These are phyloP conservation scores for Solanum chacoense DNA, from an alignment of 305 asterid genomes.

Conservation along the genomic window DNA sequence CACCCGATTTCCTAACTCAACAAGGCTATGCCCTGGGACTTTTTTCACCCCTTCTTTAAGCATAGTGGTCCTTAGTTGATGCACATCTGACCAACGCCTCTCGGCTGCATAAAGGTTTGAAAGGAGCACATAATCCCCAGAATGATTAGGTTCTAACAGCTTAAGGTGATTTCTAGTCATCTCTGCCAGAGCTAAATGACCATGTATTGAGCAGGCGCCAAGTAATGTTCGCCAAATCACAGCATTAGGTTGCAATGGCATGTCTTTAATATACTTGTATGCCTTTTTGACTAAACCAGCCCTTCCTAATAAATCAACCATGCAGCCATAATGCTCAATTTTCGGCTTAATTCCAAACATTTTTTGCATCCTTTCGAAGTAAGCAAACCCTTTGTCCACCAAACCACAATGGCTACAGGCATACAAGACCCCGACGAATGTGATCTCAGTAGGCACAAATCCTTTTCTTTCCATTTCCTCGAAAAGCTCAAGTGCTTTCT, in stretches of 20 bases:
- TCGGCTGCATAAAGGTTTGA: slow-evolving; percentile 81
- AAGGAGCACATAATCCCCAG: slow-evolving; percentile 77
- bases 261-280: slow-evolving; percentile 43
- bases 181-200: slow-evolving; percentile 49
- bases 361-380: slow-evolving; percentile 54
- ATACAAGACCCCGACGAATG: slow-evolving; percentile 73
- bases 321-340: slow-evolving; percentile 82
- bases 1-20: slow-evolving; percentile 56
- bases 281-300: slow-evolving; percentile 71
- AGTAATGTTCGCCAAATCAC: slow-evolving; percentile 87
- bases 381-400: slow-evolving; percentile 63
- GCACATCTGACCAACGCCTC: slow-evolving; percentile 73
- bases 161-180: slow-evolving; percentile 42
- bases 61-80: slow-evolving; percentile 49
- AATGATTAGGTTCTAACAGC: slow-evolving; percentile 60
- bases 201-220: slow-evolving; percentile 57
- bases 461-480: slow-evolving; percentile 45
- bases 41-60: slow-evolving; percentile 65
- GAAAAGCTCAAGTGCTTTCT: slow-evolving; percentile 55
- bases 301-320: slow-evolving; percentile 79
- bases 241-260: slow-evolving; percentile 69
- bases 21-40: slow-evolving; percentile 75
- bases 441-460: slow-evolving; percentile 53
- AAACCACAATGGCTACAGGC: slow-evolving; percentile 93
- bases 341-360: slow-evolving; percentile 49